Base-by-base conservation (phyloP, 192 early-diverging fungal species). In the Gamsiella multidivaricata region DNA sequence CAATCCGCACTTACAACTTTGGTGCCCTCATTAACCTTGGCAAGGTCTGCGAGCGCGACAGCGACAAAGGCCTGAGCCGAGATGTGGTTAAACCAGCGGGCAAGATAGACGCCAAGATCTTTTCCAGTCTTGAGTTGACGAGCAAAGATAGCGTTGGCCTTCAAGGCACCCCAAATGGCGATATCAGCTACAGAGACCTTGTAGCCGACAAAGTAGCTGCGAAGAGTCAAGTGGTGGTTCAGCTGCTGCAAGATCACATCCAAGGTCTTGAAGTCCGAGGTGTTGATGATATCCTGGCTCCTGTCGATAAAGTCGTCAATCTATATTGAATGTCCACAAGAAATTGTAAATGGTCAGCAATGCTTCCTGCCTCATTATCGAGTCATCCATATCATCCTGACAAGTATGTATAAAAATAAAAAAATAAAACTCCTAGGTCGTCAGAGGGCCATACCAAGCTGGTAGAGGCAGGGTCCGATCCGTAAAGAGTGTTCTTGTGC, bases 131-230 rank as follows among this genome's bases (percentile, higher is more conserved):
- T 98, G 54, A 96, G 66, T 45, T 89, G 86, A 56, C 89, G 86
- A 61, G 84, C 84, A 78, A 98, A 97, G 18, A 94, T 89, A 11
- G 90, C 82, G 49, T 53, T 83, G 88, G 90, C 82, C 55, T 88
- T 91, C 80, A 98, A 76, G 18, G 92, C 91, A 43, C 94, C 96
- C 95, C 95, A 98, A 53, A 93, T 59, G 18, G 90, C 91, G 20
- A 92, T 89, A 82, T 98, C 97, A 18, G 94, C 96, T 2, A 88
- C 81, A 5, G 94, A 87, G 52, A 87, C 57, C 25, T 82, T 63
- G 81, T 97, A 94, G 2, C 94, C 95, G 42, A 89, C 88, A 55
- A 95, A 76, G 61, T 87, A 96, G 39, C 92, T 91, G 31, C 94
- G 88, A 79, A 97, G 83, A 43, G 85, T 88, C 69, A 98, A 83